phyloP scores from a whole-genome alignment of 495 filamentous ascomycete genomes.

The Neurospora sp. region DNA sequence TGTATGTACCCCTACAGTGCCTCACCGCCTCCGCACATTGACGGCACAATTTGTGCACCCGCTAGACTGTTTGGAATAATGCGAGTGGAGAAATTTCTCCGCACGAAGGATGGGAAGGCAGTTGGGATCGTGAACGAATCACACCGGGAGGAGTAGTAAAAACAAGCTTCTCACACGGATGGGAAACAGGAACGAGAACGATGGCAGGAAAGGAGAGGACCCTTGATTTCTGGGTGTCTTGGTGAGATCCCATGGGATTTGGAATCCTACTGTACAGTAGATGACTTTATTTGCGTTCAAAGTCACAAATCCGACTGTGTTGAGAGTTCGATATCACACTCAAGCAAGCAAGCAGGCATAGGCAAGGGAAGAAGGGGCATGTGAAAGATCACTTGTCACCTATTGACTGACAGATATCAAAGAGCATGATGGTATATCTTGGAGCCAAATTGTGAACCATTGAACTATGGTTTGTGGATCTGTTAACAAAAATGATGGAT shows the following conservation, averaged over 20 bases:
- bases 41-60: not conserved
- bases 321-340: not conserved
- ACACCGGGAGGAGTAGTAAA: not conserved
- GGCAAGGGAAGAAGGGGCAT: not conserved
- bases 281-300: too few relatives aligned
- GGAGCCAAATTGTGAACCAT: not conserved
- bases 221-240: too few relatives aligned
- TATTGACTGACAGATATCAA: not conserved
- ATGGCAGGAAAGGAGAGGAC: too few relatives aligned
- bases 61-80: not conserved
- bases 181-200: not conserved
- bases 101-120: not conserved
- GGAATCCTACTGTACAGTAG: not conserved
- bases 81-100: not conserved
- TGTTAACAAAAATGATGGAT: not conserved
- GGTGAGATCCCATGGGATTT: not conserved
- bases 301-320: not conserved
- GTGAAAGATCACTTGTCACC: not conserved
- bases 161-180: not conserved
- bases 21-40: not conserved
- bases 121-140: not conserved
- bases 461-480: not conserved
- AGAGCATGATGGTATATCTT: not conserved
- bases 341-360: not conserved
- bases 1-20: not conserved